Base-by-base conservation (phyloP, 2,329 filamentous ascomycete species). In the Aspergillus terreus region DNA sequence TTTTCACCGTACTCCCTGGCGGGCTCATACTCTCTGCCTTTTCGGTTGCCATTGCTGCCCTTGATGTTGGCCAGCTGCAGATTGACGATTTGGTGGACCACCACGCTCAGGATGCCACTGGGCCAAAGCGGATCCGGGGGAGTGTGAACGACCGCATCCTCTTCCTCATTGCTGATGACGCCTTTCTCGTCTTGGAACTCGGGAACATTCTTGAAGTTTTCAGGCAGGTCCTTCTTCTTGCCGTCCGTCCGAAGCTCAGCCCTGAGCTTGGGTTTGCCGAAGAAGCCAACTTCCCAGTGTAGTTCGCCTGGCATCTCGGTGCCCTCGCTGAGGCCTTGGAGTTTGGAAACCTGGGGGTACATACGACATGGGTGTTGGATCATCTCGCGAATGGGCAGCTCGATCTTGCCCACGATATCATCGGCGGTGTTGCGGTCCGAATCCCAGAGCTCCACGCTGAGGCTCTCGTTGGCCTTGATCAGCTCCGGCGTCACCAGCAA, bases 91-190 rank as follows among this genome's bases (percentile, higher is more conserved):
- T 97, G 92, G 66, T 97, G 92, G 23, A 97, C 81, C 41, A 97
- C 81, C 35, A 97, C 73, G 61, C 87, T 91, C 66, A 92, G 85
- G 17, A 99, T 79, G 51, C 94, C 94, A 60, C 88, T 95, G 1
- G 92, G 94, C 90, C 91, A 97, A 6, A 96, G 79, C n/a, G 92
- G 92, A 67, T 97, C 92, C 0, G 92, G 92, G 5, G 94, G 94
- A 0, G 92, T 97, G 65, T 90, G 87, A 41, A 88, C 82, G 2
- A 95, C 90, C 2, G 90, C 90, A 65, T 96, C 89, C 65, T 96
- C 90, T 44, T 88, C 79, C 2, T 81, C 80, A 6, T 75, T 88
- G 50, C 89, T 85, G 40, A 92, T 78, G 2, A 82, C 78, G 0
- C 91, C 92, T 70, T 92, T 89, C n/a, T 95, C 87, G 52, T 96